Percentiles rank a stretch among this genome's conserved stretches.
phyloP scores from a whole-genome alignment of 305 asterid genomes.

The Solanum hybrid region DNA sequence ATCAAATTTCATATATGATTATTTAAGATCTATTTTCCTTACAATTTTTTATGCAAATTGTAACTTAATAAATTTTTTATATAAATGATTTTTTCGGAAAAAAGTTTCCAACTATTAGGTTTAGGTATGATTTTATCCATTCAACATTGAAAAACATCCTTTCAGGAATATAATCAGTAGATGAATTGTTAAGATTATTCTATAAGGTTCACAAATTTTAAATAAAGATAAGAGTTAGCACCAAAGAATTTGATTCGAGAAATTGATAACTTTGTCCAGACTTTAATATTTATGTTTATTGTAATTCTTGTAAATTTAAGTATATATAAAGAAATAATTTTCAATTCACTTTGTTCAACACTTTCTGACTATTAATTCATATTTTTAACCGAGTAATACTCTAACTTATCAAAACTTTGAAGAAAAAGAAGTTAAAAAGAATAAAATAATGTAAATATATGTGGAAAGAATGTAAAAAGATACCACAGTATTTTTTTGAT shows the following conservation, averaged over 20 bases:
- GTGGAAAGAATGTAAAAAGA: background rate
- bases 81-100: background rate
- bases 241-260: background rate
- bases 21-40: too few relatives aligned
- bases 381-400: too few relatives aligned
- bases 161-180: background rate
- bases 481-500: too few relatives aligned
- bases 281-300: background rate
- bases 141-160: background rate
- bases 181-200: background rate
- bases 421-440: background rate
- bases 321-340: too few relatives aligned
- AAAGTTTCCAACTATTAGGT: background rate
- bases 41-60: background rate
- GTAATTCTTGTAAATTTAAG: background rate
- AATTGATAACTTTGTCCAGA: background rate
- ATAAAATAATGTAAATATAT: too few relatives aligned
- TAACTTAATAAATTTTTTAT: too few relatives aligned
- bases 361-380: too few relatives aligned
- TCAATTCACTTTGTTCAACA: background rate
- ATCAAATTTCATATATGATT: background rate
- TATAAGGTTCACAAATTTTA: too few relatives aligned
- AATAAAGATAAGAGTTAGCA: background rate
- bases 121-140: background rate
- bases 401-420: background rate